phyloP scores from a whole-genome alignment of 2,329 filamentous ascomycete genomes.

The Curvularia sp. region DNA sequence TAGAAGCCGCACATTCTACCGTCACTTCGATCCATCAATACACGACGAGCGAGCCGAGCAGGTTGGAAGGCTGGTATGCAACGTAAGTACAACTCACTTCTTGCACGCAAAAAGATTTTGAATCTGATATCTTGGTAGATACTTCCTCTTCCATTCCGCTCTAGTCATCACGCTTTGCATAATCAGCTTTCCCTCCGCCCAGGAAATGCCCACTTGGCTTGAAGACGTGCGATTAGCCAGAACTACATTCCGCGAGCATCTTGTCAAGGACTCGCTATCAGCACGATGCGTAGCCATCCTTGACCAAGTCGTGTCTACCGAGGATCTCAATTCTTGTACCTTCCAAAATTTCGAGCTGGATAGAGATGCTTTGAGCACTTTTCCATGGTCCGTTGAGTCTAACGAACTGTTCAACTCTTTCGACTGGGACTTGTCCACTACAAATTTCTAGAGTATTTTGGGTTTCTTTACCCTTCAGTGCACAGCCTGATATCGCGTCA shows the following conservation, averaged over 20 bases:
- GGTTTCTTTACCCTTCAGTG: neutral
- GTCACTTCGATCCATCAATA: constrained; percentile 35
- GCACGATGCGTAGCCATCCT: constrained; percentile 36
- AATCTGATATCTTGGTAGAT: constrained; percentile 19
- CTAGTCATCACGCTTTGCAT: constrained; percentile 35
- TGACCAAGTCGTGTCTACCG: constrained; percentile 32
- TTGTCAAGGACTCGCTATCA: constrained; percentile 33
- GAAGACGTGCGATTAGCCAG: constrained; percentile 32
- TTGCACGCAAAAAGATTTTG: neutral
- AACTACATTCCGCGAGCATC: constrained; percentile 31
- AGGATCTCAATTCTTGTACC: constrained; percentile 23
- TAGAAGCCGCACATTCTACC: constrained; percentile 36
- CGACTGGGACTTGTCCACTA: constrained; percentile 34
- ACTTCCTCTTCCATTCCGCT: constrained; percentile 37
- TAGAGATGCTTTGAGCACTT: constrained; percentile 30
- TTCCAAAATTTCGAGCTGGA: constrained; percentile 30
- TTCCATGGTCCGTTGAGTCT: constrained; percentile 36
- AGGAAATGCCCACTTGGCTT: constrained; percentile 25
- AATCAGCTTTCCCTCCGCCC: constrained; percentile 32
- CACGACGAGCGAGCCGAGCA: constrained; percentile 26
- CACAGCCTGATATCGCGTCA: constrained; percentile 6
- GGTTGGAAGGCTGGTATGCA: constrained; percentile 37
- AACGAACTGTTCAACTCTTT: constrained; percentile 36
- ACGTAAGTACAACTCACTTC: constrained; percentile 25
- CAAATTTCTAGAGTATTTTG: constrained; percentile 17